A percentile compares a stretch with the other conserved stretches of the same genome.
These are phyloP conservation scores for Hymenoscyphus infarciens DNA, from an alignment of 2,329 filamentous ascomycete species.

Conservation along the genomic window DNA sequence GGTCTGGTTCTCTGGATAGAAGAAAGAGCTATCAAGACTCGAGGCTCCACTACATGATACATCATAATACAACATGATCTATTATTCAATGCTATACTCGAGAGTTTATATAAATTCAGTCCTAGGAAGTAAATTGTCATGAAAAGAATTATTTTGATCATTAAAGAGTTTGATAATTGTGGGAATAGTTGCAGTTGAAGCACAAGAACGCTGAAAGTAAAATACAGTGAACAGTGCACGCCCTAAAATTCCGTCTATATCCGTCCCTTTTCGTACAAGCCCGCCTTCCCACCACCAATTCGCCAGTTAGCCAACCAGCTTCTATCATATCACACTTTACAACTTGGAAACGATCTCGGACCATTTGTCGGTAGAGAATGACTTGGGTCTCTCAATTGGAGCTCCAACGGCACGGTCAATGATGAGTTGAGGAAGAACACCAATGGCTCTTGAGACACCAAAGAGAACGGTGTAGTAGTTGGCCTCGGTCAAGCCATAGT, in stretches of 20 bases:
- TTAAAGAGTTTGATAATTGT: slow-evolving; percentile 10
- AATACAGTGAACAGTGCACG: slow-evolving; percentile 35
- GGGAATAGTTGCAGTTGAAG: slow-evolving; percentile 24
- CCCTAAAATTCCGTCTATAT: slow-evolving; percentile 26
- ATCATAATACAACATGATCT: no score
- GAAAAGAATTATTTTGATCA: background rate
- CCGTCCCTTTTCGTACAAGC: slow-evolving; percentile 30
- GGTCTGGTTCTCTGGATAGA: no score
- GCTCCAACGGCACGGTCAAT: slow-evolving; percentile 97
- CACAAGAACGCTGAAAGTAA: slow-evolving; percentile 32
- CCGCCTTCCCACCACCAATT: slow-evolving; percentile 9
- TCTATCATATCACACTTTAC: slow-evolving; percentile 5
- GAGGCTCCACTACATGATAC: no score
- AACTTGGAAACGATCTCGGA: slow-evolving; percentile 67
- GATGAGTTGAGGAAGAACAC: slow-evolving; percentile 98
- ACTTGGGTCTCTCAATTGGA: slow-evolving; percentile 98
- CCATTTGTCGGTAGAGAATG: slow-evolving; percentile 96
- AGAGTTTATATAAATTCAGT: no score
- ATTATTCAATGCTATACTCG: no score
- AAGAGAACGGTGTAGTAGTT: slow-evolving; percentile 99
- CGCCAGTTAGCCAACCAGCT: background rate
- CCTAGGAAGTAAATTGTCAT: background rate
- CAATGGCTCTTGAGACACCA: slow-evolving; percentile 95
- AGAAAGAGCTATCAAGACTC: no score
- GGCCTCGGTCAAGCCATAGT: slow-evolving; percentile 98